Conservation (phyloP, 495 filamentous ascomycete genomes). For the Hypoxylon fuscum region DNA sequence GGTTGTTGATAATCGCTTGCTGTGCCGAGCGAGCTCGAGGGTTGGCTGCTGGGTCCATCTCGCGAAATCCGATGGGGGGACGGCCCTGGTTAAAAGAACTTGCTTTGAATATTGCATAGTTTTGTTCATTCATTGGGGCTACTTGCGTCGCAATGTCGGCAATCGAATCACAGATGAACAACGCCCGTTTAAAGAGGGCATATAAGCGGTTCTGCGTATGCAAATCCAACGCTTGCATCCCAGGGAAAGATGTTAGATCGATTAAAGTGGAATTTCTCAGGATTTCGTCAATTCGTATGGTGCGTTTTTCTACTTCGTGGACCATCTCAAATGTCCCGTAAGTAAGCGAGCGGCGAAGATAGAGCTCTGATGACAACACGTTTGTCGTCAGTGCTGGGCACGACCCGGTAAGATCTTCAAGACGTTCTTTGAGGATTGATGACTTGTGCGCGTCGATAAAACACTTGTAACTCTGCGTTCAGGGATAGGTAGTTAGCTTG, state of each 20-base stretch:
- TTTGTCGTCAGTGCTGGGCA: conserved; percentile 17
- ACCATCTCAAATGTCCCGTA: conserved; percentile 31
- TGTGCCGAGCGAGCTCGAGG: too few species aligned
- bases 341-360: conserved; percentile 18
- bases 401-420: conserved; percentile 4
- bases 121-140: too few species aligned
- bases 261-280: conserved; percentile 1
- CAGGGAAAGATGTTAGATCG: neutral
- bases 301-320: conserved; percentile 40
- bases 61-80: too few species aligned
- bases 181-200: too few species aligned
- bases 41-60: too few species aligned
- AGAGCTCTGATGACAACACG: conserved; percentile 34
- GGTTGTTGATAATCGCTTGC: too few species aligned
- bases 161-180: too few species aligned
- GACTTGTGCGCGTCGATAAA: conserved; percentile 32
- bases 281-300: conserved; percentile 28
- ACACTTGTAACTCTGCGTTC: neutral
- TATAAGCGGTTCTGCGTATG: too few species aligned
- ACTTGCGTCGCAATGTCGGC: too few species aligned
- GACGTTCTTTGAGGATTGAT: conserved; percentile 24
- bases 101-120: too few species aligned
- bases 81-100: too few species aligned
- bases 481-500: neutral
- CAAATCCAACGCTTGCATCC: too few species aligned